Base-by-base conservation (phyloP, 1,139 yeast genomes). In the Hansenula anomala region DNA sequence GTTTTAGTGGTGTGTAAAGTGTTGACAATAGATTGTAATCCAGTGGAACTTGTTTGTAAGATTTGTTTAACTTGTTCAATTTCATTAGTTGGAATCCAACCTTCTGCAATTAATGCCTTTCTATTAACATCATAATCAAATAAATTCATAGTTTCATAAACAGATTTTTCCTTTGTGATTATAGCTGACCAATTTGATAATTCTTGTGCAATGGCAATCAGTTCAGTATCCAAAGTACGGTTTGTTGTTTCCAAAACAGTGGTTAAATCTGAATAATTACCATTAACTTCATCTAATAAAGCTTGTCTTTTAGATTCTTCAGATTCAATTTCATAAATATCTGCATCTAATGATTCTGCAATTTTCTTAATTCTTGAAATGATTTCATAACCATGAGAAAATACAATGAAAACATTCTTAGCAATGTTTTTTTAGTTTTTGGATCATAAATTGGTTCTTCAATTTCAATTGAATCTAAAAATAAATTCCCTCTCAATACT, bases 91-190 rank as follows among this genome's bases (percentile, higher is more conserved):
- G 95, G 95, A 28, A 89, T 74, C 98, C 98, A 92, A 25, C 97
- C 99, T 67, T 92, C 98, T n/a, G 95, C 97, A 43, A 92, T 88
- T 40, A 92, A 68, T 44, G 95, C 85, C 53, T 92, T 77, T 62
- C 97, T 75, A 28, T 88, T 79, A 42, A 80, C 78, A 59, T 90
- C 97, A 59, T 80, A 87, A 56, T 84, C 86, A 62, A 90, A 89
- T 52, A 77, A 71, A 61, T 90, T 90, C 58, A 92, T 69, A 0
- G 86, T 74, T 48, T 81, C 76, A 60, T 79, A 88, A 28, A 89
- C 80, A 25, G 81, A 70, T 55, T 80, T 80, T 55, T 92, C 98
- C 52, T 86, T 75, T 38, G 73, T 69, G 30, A 87, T 67, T 19
- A 71, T 69, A 34, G 81, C 82, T 49, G 75, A 78, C 80, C 95